A percentile compares a stretch with the other conserved stretches of the same genome.
These are phyloP conservation scores for Jatropha multifida DNA, from an alignment of 441 rosid genomes.

Conservation along the genomic window DNA sequence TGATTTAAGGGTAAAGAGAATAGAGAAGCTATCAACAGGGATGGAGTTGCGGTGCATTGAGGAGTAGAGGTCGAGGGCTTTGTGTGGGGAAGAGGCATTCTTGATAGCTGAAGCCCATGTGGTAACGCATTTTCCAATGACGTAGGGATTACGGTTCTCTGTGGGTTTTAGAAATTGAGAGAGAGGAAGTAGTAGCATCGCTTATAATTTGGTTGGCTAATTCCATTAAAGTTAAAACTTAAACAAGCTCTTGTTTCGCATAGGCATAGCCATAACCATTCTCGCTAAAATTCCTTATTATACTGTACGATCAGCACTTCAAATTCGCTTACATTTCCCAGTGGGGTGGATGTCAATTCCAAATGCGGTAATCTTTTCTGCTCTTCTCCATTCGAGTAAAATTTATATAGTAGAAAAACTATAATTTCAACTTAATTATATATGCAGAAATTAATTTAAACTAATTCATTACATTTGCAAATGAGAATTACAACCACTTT, in stretches of 20 bases:
- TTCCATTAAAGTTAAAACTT: conserved; percentile 4
- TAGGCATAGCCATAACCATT: too few species aligned
- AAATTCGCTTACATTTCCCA: too few species aligned
- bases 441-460: too few species aligned
- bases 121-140: conserved; percentile 23
- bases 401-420: too few species aligned
- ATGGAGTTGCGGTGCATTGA: conserved; percentile 43
- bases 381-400: too few species aligned
- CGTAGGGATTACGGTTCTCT: neutral
- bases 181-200: conserved; percentile 19
- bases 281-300: too few species aligned
- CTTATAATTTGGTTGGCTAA: neutral
- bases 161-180: conserved; percentile 8
- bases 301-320: too few species aligned
- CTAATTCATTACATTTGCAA: too few species aligned
- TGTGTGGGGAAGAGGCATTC: conserved; percentile 34
- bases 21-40: conserved; percentile 43
- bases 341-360: too few species aligned
- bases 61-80: conserved; percentile 31
- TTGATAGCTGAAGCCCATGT: conserved; percentile 38
- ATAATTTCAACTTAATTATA: too few species aligned
- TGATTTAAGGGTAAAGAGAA: conserved; percentile 44
- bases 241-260: neutral
- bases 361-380: too few species aligned
- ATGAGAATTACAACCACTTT: too few species aligned